Evolutionary conservation across 1,284 basidiomycete species (phyloP), one percentile per base, ranked within the genome.

Genomic region (Naganishia liquefaciens): DNA sequence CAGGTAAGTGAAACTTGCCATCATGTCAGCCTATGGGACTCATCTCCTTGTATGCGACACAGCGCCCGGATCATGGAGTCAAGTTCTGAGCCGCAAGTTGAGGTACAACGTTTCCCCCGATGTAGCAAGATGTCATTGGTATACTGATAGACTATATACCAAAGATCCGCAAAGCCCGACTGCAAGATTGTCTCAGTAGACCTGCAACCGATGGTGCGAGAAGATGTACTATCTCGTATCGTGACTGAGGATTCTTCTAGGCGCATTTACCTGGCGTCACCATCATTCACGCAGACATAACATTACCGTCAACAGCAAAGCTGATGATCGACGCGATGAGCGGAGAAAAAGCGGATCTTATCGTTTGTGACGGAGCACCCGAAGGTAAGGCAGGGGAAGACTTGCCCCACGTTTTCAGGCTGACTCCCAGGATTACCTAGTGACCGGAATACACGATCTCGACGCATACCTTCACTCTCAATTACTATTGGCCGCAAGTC

Each of bases 311-410:
- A 11, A 84, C 84, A 0, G 81, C 82, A 2, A 75, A 79, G 2
- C 76, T 79, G 6, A 83, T 84, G 49, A 77, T 82, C 19, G 71
- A 75, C 21, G 81, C 82, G 19, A 79, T 84, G 57, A 76, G 75
- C 19, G 81, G 80, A 3, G 72, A 79, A 7, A 77, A 80, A 58
- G 82, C 83, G 0, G 81, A 84, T 64, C 73, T 85, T 42, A 82
- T 84, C 30, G 80, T 85, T 1, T 85, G 84, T 68, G 84, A 85
- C 67, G 84, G 84, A 10, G 84, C 84, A 19, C 83, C 84, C 3
- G 84, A 85, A 70, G 81, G 81, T 80, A 23, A 63, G 76, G 13
- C 13, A 9, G 2, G n/a, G n/a, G 17, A 5, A 33, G 39, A 28
- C 15, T 23, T 21, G 33, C 33, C 33, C 33, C 6, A 7, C 9